Evolutionary conservation across 768 basidiomycete genomes (phyloP).

Genomic region (Gelatoporia subvermispora): DNA sequence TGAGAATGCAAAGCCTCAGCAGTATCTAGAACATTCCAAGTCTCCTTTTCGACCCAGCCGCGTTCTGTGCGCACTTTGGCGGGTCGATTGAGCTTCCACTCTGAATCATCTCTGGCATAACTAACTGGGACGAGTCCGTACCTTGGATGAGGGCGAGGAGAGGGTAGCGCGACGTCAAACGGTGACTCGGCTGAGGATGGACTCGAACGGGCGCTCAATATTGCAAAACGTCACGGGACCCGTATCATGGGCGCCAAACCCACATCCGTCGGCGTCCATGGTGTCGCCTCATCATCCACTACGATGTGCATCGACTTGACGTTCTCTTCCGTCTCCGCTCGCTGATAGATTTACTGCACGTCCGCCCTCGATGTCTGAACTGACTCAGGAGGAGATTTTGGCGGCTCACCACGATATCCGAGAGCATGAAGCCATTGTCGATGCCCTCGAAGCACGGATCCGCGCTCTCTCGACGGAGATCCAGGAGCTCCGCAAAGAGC

Average conservation of each 20-base stretch:
- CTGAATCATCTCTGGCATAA: constrained; percentile 67
- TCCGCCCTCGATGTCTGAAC: constrained; percentile 5
- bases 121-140: not conserved
- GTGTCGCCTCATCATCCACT: too few species aligned
- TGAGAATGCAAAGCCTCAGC: constrained; percentile 51
- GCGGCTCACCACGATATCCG: constrained; percentile 17
- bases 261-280: too few species aligned
- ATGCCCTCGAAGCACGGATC: constrained; percentile 38
- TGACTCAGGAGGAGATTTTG: constrained; percentile 18
- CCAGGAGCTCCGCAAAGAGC: constrained; percentile 38
- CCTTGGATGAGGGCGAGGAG: not conserved
- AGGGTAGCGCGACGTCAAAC: too few species aligned
- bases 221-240: too few species aligned
- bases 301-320: not conserved
- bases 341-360: not conserved
- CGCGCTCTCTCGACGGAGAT: constrained; percentile 34
- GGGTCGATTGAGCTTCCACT: constrained; percentile 88
- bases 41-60: constrained; percentile 70
- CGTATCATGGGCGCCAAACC: too few species aligned
- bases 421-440: constrained; percentile 37
- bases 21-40: constrained; percentile 88
- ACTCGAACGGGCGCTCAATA: too few species aligned
- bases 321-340: not conserved
- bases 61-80: constrained; percentile 20
- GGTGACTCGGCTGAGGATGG: too few species aligned